Percentiles rank a stretch among this genome's conserved stretches.
Conservation (phyloP, 768 basidiomycete genomes). For the Galerina sulciceps region DNA sequence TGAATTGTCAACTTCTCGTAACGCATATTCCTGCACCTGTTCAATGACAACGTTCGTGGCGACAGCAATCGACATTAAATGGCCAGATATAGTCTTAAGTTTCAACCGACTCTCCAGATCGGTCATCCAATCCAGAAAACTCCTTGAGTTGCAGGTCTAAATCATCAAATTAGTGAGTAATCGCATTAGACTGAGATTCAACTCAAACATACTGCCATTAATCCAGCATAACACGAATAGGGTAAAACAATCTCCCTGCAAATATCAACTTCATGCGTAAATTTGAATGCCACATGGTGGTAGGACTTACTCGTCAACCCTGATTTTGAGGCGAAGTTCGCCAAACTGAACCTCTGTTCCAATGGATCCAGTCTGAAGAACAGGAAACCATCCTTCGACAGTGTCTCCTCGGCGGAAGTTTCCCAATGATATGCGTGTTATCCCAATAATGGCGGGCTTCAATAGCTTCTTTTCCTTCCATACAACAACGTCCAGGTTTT, state of each 20-base stretch:
- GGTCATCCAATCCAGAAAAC: conserved; percentile 75
- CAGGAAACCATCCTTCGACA: conserved; percentile 87
- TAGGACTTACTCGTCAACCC: conserved; percentile 71
- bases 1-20: conserved; percentile 72
- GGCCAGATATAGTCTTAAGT: conserved; percentile 62
- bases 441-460: conserved; percentile 63
- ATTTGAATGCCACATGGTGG: not conserved
- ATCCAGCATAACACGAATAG: conserved; percentile 57
- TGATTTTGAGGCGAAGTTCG: conserved; percentile 73
- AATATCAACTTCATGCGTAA: not conserved
- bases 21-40: conserved; percentile 71
- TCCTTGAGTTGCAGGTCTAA: conserved; percentile 60
- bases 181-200: not conserved
- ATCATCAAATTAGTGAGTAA: not conserved
- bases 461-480: conserved; percentile 69
- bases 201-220: conserved; percentile 56
- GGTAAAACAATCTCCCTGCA: conserved; percentile 82
- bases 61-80: conserved; percentile 71
- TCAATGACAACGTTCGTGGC: conserved; percentile 67
- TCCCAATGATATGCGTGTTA: conserved; percentile 61
- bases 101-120: conserved; percentile 72
- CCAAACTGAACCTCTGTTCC: conserved; percentile 66
- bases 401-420: conserved; percentile 77
- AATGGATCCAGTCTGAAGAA: conserved; percentile 54
- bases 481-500: conserved; percentile 67